Evolutionary conservation across 1,139 yeast species (phyloP), one percentile per base, ranked within the genome.

Genomic region (Lodderomyces margitis): DNA sequence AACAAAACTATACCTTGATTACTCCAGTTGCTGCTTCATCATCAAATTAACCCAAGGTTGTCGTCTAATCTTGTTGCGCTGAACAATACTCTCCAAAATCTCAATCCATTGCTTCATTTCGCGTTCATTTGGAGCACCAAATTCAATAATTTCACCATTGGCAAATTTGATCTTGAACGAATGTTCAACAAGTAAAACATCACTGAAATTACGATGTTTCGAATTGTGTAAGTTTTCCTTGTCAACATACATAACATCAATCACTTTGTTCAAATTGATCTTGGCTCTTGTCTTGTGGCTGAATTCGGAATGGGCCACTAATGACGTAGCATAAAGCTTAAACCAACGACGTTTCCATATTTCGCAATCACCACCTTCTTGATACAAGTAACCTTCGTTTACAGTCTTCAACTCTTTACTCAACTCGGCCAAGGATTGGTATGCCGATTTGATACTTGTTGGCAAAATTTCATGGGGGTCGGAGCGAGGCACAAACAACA

Each of bases 351-450:
- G 74, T 52, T 80, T 80, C 77, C 83, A 75, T 19, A 70, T 58
- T 11, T 74, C 75, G 51, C 87, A 75, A 60, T 85, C 94, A 8
- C 92, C 94, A 28, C 92, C 92, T 55, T 83, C 89, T 62, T 85
- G 94, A 53, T 78, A 76, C 64, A 84, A 61, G 55, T 70, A 82
- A 0, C 92, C 92, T 56, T 81, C 85, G 50, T 65, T 62, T 1
- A 49, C 49, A 12, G 70, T 54, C 8, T 56, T 45, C 12, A 64
- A 50, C 44, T 77, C 80, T 21, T 67, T 63, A 28, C 58, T 57
- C 40, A 76, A 64, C 50, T 80, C 76, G 14, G 67, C 60, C 19
- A 81, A 62, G 41, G 81, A 74, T 31, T 72, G 79, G 34, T 70
- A 62, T 2, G 88, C 88, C 27, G 77, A 63, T 44, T 69, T 70